A percentile compares a stretch with the other conserved stretches of the same genome.
Conservation (phyloP, 2,329 filamentous ascomycete genomes). For the Ophiosphaerella korrae region DNA sequence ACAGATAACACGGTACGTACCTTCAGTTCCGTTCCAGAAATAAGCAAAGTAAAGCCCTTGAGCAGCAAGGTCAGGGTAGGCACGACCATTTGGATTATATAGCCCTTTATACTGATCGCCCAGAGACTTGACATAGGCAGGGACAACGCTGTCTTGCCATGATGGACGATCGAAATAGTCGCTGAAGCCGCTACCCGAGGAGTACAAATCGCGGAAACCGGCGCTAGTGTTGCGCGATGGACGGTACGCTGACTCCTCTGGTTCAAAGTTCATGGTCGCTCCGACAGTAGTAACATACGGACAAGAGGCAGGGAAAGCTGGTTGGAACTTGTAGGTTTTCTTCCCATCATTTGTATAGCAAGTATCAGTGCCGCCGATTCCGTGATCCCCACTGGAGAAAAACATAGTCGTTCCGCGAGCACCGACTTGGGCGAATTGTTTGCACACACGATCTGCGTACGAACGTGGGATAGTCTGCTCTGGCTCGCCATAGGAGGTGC, state of each 20-base stretch:
- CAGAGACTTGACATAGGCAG: constrained; percentile 51
- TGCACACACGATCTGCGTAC: constrained; percentile 67
- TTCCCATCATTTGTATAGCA: constrained; percentile 66
- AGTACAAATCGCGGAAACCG: constrained; percentile 57
- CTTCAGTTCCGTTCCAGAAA: constrained; percentile 49
- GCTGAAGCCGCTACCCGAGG: constrained; percentile 58
- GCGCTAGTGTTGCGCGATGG: constrained; percentile 27
- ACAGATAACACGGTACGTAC: neutral
- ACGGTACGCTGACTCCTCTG: constrained; percentile 58
- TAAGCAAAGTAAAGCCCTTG: constrained; percentile 59
- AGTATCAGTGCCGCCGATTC: constrained; percentile 57
- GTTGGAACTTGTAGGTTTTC: constrained; percentile 60
- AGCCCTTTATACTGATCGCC: constrained; percentile 54
- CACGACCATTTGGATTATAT: constrained; percentile 61
- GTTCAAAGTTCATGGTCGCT: constrained; percentile 59
- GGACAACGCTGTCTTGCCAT: constrained; percentile 55
- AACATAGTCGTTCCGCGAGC: constrained; percentile 70
- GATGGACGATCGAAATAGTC: constrained; percentile 53
- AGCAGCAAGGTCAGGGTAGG: constrained; percentile 66
- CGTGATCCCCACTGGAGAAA: constrained; percentile 66
- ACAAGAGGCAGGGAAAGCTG: constrained; percentile 69
- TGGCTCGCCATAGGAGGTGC: constrained; percentile 69
- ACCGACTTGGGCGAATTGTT: constrained; percentile 68
- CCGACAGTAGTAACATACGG: constrained; percentile 72
- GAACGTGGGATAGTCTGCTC: constrained; percentile 67